Evolutionary conservation across 371 early-diverging fungal genomes (phyloP).

Genomic region (Mucor mucedo): DNA sequence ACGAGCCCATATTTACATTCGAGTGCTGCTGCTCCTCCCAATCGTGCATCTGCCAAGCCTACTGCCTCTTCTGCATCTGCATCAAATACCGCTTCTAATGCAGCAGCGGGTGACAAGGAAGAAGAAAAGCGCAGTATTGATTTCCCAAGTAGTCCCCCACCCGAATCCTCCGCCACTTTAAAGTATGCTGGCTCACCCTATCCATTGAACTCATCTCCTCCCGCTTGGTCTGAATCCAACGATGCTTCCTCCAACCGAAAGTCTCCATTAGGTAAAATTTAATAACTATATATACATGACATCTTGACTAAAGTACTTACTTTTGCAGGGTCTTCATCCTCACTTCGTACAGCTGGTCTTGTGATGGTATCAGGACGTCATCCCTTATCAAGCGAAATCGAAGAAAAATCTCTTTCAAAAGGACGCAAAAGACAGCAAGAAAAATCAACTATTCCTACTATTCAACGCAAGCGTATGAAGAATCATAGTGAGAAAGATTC

Average conservation of each 20-base stretch:
- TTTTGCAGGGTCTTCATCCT: conserved; percentile 10
- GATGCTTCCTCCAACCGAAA: conserved; percentile 1
- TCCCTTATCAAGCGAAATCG: conserved; percentile 19
- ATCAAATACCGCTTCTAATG: background rate
- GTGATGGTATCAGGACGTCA: conserved; percentile 23
- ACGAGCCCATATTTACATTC: conserved; percentile 10
- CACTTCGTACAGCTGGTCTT: conserved; percentile 15
- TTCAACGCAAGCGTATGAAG: conserved; percentile 13
- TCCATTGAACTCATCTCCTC: background rate
- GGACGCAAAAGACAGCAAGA: conserved; percentile 11
- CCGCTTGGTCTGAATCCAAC: conserved; percentile 10
- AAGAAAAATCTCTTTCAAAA: conserved; percentile 8
- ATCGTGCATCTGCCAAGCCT: background rate
- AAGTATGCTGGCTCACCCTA: background rate
- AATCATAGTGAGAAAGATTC: background rate
- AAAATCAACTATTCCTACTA: background rate
- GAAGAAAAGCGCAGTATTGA: conserved; percentile 17
- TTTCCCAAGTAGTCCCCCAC: conserved; percentile 28
- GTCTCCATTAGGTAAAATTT: conserved; percentile 13
- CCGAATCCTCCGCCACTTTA: conserved; percentile 11
- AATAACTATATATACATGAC: background rate
- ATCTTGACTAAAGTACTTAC: background rate
- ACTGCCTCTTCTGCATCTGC: background rate
- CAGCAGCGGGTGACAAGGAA: background rate
- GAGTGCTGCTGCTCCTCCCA: background rate